phyloP scores from a whole-genome alignment of 75 land plant genomes.

The Pseudotsuga menziesii region DNA sequence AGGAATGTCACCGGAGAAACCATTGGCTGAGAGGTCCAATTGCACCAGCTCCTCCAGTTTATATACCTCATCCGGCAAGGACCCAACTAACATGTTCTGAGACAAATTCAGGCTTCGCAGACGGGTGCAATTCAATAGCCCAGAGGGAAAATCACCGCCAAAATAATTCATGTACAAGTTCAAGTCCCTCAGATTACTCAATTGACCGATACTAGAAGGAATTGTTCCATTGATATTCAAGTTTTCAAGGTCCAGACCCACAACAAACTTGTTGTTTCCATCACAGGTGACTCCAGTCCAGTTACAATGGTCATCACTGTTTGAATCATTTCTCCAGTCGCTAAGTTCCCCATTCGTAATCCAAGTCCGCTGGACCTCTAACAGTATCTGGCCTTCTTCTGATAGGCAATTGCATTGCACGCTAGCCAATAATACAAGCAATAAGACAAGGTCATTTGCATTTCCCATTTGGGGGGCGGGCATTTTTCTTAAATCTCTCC shows the following conservation, averaged over 20 bases:
- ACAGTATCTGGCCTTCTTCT: conserved; percentile 1
- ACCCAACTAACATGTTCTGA: conserved; percentile 50
- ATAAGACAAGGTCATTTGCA: background rate
- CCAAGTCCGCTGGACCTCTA: background rate
- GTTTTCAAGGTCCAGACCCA: conserved; percentile 12
- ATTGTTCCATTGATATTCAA: conserved; percentile 14
- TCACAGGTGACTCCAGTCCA: conserved; percentile 39
- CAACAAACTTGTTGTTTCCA: conserved; percentile 15
- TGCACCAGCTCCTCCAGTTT: conserved; percentile 23
- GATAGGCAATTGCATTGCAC: background rate
- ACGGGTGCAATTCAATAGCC: conserved; percentile 36
- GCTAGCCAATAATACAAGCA: background rate
- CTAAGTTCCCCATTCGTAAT: background rate
- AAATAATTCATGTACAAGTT: conserved; percentile 45
- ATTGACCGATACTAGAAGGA: conserved; percentile 29
- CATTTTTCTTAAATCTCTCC: too few relatives aligned
- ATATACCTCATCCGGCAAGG: conserved; percentile 49
- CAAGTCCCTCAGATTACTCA: conserved; percentile 29
- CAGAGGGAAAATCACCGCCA: conserved; percentile 46
- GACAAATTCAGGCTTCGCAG: conserved; percentile 36
- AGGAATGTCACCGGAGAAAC: conserved; percentile 53
- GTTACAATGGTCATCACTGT: conserved; percentile 15
- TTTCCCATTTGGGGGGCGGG: background rate
- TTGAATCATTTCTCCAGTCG: background rate
- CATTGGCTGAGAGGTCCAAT: conserved; percentile 26